A percentile compares a stretch with the other conserved stretches of the same genome.
Conservation (phyloP, 768 basidiomycete species). For the Kwoniella heveanensis region DNA sequence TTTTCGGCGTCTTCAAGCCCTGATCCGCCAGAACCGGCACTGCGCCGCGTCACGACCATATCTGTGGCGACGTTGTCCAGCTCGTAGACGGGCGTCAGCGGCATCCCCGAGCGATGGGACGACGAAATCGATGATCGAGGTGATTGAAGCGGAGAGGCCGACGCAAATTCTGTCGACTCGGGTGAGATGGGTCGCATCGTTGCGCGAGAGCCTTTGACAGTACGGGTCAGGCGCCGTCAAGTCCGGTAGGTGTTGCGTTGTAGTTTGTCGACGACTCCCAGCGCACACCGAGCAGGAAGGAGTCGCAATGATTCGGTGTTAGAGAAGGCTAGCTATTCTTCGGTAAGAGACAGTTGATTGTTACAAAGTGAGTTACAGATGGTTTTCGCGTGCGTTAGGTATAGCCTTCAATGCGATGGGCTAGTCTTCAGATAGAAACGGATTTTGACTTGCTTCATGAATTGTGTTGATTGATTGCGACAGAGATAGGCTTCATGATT, state of each 20-base stretch:
- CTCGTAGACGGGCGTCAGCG: slow-evolving; percentile 22
- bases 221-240: too few relatives aligned
- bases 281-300: too few relatives aligned
- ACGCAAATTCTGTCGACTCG: neutral
- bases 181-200: neutral
- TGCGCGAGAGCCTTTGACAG: too few relatives aligned
- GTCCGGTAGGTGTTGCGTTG: too few relatives aligned
- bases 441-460: too few relatives aligned
- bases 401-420: neutral
- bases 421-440: neutral
- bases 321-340: neutral
- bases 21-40: too few relatives aligned
- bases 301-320: too few relatives aligned
- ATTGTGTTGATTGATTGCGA: too few relatives aligned
- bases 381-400: neutral
- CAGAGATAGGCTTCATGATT: too few relatives aligned
- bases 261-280: too few relatives aligned
- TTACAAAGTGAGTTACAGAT: neutral
- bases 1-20: slow-evolving; percentile 16
- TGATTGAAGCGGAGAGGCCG: slow-evolving; percentile 20
- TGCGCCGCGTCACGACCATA: slow-evolving; percentile 4
- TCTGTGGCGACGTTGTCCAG: slow-evolving; percentile 19
- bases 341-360: neutral
- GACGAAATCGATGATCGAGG: slow-evolving; percentile 34
- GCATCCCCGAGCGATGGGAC: slow-evolving; percentile 10